Conservation (phyloP, 2,329 filamentous ascomycete species). For the Emmonsia crescens region DNA sequence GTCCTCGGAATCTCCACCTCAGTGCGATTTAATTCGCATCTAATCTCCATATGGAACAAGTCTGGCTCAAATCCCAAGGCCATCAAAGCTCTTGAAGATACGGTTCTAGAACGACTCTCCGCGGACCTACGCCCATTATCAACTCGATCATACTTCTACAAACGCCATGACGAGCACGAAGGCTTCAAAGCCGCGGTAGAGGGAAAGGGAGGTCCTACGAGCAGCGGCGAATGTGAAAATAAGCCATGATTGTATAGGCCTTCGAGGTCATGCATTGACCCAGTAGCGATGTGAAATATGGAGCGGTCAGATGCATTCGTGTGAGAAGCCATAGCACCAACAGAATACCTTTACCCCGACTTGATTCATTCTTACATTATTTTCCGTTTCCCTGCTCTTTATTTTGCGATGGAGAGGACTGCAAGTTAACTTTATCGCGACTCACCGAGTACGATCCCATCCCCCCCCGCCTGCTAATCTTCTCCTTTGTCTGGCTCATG, state of each 20-base stretch:
- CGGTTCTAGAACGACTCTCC: constrained; percentile 62
- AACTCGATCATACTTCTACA: constrained; percentile 54
- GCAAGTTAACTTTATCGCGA: neutral
- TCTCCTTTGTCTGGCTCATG: neutral
- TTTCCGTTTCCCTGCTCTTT: neutral
- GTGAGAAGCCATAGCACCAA: neutral
- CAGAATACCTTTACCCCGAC: too few species aligned
- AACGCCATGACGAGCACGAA: constrained; percentile 78
- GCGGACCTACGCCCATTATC: constrained; percentile 60
- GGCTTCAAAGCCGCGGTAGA: constrained; percentile 52
- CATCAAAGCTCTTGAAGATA: constrained; percentile 60
- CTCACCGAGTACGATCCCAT: neutral
- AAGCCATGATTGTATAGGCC: neutral
- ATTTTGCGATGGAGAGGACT: neutral
- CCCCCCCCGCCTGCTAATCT: neutral
- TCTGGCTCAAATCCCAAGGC: constrained; percentile 71
- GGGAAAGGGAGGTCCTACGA: constrained; percentile 1
- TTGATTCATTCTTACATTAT: neutral
- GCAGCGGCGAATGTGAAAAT: neutral
- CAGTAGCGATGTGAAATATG: neutral
- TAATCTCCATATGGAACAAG: constrained; percentile 90
- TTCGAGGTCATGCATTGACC: neutral
- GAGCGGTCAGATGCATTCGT: too few species aligned
- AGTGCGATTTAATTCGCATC: constrained; percentile 77
- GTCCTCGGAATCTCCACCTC: constrained; percentile 81